phyloP scores from a whole-genome alignment of 2,329 filamentous ascomycete genomes.

The Aureobasidium sp. region DNA sequence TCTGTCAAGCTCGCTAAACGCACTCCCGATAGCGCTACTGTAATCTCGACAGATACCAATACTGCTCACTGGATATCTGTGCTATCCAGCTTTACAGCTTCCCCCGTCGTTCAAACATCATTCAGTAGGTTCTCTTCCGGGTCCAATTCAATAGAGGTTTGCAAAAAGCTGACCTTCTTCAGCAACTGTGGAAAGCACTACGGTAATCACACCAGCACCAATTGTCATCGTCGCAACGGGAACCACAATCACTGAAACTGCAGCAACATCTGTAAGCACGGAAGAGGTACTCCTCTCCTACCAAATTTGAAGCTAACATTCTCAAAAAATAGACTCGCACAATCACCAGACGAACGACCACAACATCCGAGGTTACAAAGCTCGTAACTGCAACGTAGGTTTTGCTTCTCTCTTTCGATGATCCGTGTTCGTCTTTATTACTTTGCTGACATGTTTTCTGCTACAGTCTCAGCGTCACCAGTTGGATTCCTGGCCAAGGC shows the following conservation, averaged over 20 bases:
- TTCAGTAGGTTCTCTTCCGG: background rate
- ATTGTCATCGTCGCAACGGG: background rate
- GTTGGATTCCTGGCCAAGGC: background rate
- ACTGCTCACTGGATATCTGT: slow-evolving; percentile 20
- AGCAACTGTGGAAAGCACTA: slow-evolving; percentile 2
- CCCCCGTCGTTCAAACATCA: slow-evolving; percentile 22
- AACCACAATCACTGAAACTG: slow-evolving; percentile 5
- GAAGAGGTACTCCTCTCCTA: too few species aligned
- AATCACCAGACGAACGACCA: slow-evolving; percentile 8
- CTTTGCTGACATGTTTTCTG: background rate
- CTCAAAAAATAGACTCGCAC: background rate
- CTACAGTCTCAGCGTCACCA: slow-evolving; percentile 1
- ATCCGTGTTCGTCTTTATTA: background rate
- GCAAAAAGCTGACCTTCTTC: background rate
- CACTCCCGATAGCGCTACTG: slow-evolving; percentile 31
- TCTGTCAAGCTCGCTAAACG: slow-evolving; percentile 20
- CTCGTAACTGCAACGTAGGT: background rate
- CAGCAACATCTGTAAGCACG: background rate
- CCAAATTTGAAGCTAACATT: background rate
- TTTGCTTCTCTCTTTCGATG: background rate
- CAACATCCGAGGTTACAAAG: background rate
- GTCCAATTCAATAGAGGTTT: too few species aligned
- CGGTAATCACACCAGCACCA: slow-evolving; percentile 5
- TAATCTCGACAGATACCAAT: slow-evolving; percentile 26
- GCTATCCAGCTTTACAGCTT: slow-evolving; percentile 22